These are phyloP conservation scores for Acer negundo DNA, from an alignment of 345 rosid species.

Conservation along the genomic window DNA sequence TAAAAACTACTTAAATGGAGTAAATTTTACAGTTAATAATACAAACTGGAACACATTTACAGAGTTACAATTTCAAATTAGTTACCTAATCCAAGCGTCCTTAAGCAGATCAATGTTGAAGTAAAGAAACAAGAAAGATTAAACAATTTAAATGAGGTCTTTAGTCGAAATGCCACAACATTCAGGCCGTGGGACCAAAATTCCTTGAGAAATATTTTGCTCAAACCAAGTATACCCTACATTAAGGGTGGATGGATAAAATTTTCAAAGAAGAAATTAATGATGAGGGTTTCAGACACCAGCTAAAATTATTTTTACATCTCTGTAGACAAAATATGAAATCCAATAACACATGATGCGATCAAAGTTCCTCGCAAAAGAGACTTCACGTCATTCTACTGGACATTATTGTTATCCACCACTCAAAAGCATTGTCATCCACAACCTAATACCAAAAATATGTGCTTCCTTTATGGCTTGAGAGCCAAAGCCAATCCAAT, in stretches of 20 bases:
- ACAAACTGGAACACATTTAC: too few relatives aligned
- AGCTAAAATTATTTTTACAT: constrained; percentile 48
- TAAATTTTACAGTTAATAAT: too few relatives aligned
- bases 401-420: constrained; percentile 38
- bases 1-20: too few relatives aligned
- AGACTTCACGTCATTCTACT: constrained; percentile 16
- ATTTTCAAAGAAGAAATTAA: constrained; percentile 15
- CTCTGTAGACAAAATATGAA: constrained; percentile 24
- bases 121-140: not conserved
- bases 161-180: not conserved
- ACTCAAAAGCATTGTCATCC: constrained; percentile 11
- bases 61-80: too few relatives aligned
- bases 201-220: not conserved
- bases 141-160: not conserved
- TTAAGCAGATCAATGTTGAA: not conserved
- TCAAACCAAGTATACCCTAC: constrained; percentile 22
- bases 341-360: constrained; percentile 18
- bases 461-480: constrained; percentile 54
- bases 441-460: constrained; percentile 14
- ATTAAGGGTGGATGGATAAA: not conserved
- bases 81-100: too few relatives aligned
- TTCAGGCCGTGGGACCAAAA: not conserved
- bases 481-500: constrained; percentile 86
- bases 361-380: constrained; percentile 12
- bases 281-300: constrained; percentile 22